Conservation (phyloP, 2,329 filamentous ascomycete genomes). For the Cephalotrichum gorgonifer region DNA sequence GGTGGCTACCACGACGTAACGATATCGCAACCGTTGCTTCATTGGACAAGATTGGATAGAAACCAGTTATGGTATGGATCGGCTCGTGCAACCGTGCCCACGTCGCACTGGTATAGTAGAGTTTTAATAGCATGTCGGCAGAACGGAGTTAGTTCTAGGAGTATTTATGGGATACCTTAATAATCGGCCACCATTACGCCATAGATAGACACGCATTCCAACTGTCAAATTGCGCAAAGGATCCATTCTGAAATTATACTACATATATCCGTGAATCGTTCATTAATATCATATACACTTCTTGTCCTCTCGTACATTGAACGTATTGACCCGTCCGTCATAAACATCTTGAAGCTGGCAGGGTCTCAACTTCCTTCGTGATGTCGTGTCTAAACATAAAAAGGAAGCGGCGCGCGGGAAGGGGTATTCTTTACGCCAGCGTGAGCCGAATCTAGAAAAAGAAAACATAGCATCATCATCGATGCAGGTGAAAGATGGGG, state of each 20-base stretch:
- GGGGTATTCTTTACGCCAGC: slow-evolving; percentile 2
- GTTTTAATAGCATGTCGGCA: too few relatives aligned
- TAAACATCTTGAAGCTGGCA: neutral
- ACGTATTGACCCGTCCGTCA: neutral
- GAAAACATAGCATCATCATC: slow-evolving; percentile 6
- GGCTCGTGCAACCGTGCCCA: neutral
- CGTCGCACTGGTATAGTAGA: too few relatives aligned
- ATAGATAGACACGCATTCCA: neutral
- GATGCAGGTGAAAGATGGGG: slow-evolving; percentile 3
- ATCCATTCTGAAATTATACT: neutral
- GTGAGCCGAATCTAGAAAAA: slow-evolving; percentile 9
- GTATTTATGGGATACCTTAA: too few relatives aligned
- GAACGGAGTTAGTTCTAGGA: too few relatives aligned
- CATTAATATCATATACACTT: neutral
- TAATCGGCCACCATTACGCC: neutral
- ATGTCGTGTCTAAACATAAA: neutral
- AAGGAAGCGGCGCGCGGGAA: neutral
- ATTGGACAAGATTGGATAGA: neutral
- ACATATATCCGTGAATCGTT: neutral
- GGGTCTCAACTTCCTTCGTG: too few relatives aligned
- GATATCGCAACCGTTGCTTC: neutral
- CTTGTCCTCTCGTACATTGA: too few relatives aligned
- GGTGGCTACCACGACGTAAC: too few relatives aligned
- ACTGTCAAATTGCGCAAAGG: neutral
- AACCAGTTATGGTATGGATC: neutral